Base-by-base conservation (phyloP, 345 rosid species). In the Eucalyptus marginata region DNA sequence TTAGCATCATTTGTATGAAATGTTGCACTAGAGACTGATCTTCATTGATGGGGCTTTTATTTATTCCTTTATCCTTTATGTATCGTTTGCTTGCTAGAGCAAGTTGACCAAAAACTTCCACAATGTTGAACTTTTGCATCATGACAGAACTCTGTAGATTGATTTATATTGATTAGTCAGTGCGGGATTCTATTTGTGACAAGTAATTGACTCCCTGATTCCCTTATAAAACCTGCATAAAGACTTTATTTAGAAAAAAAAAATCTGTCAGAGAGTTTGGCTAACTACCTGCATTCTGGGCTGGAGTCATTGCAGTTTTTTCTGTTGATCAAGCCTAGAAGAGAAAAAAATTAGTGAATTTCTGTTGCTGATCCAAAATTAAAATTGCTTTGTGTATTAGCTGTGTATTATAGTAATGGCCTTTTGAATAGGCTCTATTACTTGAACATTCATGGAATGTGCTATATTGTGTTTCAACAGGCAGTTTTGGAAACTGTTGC, bases 401-500 rank as follows among this genome's bases (percentile, higher is more conserved):
- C 29, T 76, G 47, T 76, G 47, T 40, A 76, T 40, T 76, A 22
- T 76, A 40, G 84, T 40, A 40, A 76, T 76, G 84, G 16, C 47
- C 27, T 71, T 25, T 71, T 33, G 43, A 71, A 76, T 76, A 44
- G 84, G 47, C 27, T 76, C 29, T 76, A 40, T 76, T 22, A 40
- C 47, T 76, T 76, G 84, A 76, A 76, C 47, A 40, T 76, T 40
- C 3, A 51, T 49, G 76, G 89, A 87, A 87, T 46, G 44, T 29
- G 10, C 56, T 54, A 66, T 36, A 68, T 56, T 90, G 89, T 87
- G 33, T 88, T 88, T 90, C 51, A 33, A 89, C 94, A 96, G 99
- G 99, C 99, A 90, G 98, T 95, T 91, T 88, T 97, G 94, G 99
- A 96, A 93, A 96, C 97, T 80, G 99, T 96, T 33, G 98, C 98